phyloP scores from a whole-genome alignment of 164 flowering plant genomes.

The Nymphaea colorata region DNA sequence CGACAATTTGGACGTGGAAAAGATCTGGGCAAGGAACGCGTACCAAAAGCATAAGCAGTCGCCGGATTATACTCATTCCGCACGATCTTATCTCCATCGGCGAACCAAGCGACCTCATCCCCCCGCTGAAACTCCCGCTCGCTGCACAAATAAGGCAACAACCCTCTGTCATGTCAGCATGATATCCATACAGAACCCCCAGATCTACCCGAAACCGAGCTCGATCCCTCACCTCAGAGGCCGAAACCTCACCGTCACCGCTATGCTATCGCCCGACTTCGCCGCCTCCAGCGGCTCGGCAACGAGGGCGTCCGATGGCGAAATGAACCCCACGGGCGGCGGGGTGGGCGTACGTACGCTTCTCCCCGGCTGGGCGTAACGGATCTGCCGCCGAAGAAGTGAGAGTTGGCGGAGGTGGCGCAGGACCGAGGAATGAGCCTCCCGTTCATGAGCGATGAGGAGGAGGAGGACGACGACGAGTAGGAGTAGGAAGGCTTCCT shows the following conservation, averaged over 20 bases:
- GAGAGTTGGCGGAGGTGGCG: slow-evolving; percentile 49
- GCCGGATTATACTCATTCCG: slow-evolving; percentile 81
- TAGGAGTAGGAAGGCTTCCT: slow-evolving; percentile 49
- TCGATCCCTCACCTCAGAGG: slow-evolving; percentile 80
- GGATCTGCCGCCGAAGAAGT: slow-evolving; percentile 40
- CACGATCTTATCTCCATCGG: slow-evolving; percentile 87
- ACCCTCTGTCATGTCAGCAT: slow-evolving; percentile 11
- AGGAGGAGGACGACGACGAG: slow-evolving; percentile 55
- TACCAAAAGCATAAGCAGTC: slow-evolving; percentile 93
- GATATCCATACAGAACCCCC: slow-evolving; percentile 4
- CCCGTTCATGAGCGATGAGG: slow-evolving; percentile 45
- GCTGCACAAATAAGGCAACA: slow-evolving; percentile 26
- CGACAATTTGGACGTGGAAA: neutral
- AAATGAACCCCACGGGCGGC: slow-evolving; percentile 28
- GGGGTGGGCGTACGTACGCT: neutral
- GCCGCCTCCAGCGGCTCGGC: slow-evolving; percentile 42
- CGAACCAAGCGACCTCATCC: slow-evolving; percentile 91
- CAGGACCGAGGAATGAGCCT: slow-evolving; percentile 60
- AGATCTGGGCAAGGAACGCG: neutral
- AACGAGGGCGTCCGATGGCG: slow-evolving; percentile 39
- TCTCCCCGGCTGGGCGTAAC: slow-evolving; percentile 36
- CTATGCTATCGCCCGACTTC: slow-evolving; percentile 64
- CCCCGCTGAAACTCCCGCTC: slow-evolving; percentile 89
- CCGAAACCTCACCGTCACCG: slow-evolving; percentile 85
- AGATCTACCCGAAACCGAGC: slow-evolving; percentile 26